Base-by-base conservation (phyloP, 495 filamentous ascomycete species). In the Podospora appendiculata region DNA sequence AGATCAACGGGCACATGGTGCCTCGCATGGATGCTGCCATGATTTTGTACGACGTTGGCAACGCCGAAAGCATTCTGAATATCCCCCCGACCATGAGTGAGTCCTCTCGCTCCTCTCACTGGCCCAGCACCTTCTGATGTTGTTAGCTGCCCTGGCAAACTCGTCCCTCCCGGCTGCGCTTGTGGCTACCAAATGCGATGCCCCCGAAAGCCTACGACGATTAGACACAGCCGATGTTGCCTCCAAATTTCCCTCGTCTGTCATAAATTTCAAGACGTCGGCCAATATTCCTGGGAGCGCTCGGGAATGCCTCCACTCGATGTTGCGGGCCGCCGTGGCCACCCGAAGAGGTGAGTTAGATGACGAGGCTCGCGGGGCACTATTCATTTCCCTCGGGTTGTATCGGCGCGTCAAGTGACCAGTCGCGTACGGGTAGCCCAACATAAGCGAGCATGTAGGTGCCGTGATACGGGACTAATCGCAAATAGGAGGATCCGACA, bases 111-210 rank as follows among this genome's bases (percentile, higher is more conserved):
- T 50, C n/a, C n/a, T 32, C 32, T 41, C 46, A 32, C 19, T 45
- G 43, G 14, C 32, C 9, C 3, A 8, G 14, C 32, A 50, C 17
- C 12, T 63, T 46, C 54, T 60, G 47, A 64, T 52, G 8, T 43
- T 56, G 60, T 25, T 62, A 95, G 90, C 85, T 67, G 82, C 79
- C 9, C 74, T 93, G 54, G 72, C 76, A 48, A 82, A 81, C 53
- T 79, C 82, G 13, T 71, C 75, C 17, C 68, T 93, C 18, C 89
- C 90, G 8, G 83, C 82, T 52, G 70, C 90, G 41, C 77, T 94
- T 44, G 89, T 92, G 35, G 84, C 88, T 47, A 89, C 84, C 57
- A 95, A 94, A 74, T 92, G 86, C 71, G 90, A 94, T 61, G 76
- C 78, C 34, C 81, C 82, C 17, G 77, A 80, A 32, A 75, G 71